Evolutionary conservation across 225 moss, liverwort and hornwort species (phyloP), one percentile per base, ranked within the genome.

Genomic region (Polytrichum commune): DNA sequence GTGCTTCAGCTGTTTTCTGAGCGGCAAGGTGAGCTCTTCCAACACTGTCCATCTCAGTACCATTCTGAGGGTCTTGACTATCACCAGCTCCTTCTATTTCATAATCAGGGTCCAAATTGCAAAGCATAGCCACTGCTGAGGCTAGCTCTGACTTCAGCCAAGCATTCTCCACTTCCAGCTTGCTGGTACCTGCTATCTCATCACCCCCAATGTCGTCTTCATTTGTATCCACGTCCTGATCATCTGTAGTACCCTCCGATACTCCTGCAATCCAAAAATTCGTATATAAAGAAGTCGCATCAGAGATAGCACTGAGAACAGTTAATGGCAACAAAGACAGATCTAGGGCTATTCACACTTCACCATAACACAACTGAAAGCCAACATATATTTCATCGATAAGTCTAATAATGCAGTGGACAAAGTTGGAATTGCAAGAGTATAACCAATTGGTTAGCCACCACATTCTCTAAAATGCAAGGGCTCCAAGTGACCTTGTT

Each of bases 141-240:
- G 98, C 98, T 63, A 98, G 83, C 84, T 98, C 95, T 63, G 95
- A 90, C 81, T 95, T 98, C 56, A 98, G 87, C 95, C 90, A 93
- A 8, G 95, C 95, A 75, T 98, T 98, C 67, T 98, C 98, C 69
- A 98, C 98, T 84, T 98, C 98, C 29, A 98, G 74, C 64, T 89
- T 93, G 79, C 98, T 91, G 29, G 98, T 98, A 25, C 98, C 98
- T 9, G 89, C 88, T 81, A 98, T 94, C 77, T 98, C 95, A 65
- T 92, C 93, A 63, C 74, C 82, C 55, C 78, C 88, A 66, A 74
- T 82, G 67, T 74, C 63, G 57, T 94, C 96, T 62, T 97, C 94
- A 61, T 77, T 75, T 58, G 58, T 75, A 27, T 90, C 89, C 65
- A 77, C 77, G 54, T 86, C 91, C 53, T 83, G 66, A 63, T 85